Percentiles rank a stretch among this genome's conserved stretches.
Evolutionary conservation across 768 basidiomycete genomes (phyloP).

Genomic region (Mycena maculata): DNA sequence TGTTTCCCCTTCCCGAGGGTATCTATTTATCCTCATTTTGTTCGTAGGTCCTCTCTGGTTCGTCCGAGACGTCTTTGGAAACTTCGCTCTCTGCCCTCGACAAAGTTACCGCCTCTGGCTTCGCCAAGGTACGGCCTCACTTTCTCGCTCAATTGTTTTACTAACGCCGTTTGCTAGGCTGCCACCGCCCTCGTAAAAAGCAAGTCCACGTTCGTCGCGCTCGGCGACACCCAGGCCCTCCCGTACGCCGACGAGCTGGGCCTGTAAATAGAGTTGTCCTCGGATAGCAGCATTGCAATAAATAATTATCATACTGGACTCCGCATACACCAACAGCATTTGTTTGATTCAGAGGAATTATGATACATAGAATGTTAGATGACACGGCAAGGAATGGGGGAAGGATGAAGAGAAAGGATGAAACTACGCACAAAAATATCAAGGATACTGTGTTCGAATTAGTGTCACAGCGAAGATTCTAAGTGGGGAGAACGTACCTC

Average conservation of each 20-base stretch:
- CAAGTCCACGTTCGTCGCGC: slow-evolving; percentile 89
- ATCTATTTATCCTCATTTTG: background rate
- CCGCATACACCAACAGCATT: slow-evolving; percentile 18
- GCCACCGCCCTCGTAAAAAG: slow-evolving; percentile 72
- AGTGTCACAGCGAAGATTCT: background rate
- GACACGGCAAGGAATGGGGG: background rate
- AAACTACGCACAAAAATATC: slow-evolving; percentile 35
- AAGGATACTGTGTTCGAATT: slow-evolving; percentile 17
- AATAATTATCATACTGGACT: slow-evolving; percentile 25
- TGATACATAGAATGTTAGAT: slow-evolving; percentile 30
- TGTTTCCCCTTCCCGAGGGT: slow-evolving; percentile 26
- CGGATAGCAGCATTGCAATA: background rate
- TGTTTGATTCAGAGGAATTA: slow-evolving; percentile 16
- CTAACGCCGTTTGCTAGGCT: slow-evolving; percentile 54
- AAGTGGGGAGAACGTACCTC: slow-evolving; percentile 9
- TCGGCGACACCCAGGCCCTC: slow-evolving; percentile 81
- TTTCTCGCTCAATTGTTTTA: background rate
- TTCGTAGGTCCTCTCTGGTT: slow-evolving; percentile 69
- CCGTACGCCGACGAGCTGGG: slow-evolving; percentile 90
- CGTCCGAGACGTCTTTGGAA: slow-evolving; percentile 66
- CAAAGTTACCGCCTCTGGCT: slow-evolving; percentile 69
- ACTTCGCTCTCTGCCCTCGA: slow-evolving; percentile 76
- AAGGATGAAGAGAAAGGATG: slow-evolving; percentile 18
- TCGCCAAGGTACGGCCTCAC: slow-evolving; percentile 75
- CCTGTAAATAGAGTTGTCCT: slow-evolving; percentile 58